These are phyloP conservation scores for Morella rubra DNA, from an alignment of 306 rosid species.

Conservation along the genomic window DNA sequence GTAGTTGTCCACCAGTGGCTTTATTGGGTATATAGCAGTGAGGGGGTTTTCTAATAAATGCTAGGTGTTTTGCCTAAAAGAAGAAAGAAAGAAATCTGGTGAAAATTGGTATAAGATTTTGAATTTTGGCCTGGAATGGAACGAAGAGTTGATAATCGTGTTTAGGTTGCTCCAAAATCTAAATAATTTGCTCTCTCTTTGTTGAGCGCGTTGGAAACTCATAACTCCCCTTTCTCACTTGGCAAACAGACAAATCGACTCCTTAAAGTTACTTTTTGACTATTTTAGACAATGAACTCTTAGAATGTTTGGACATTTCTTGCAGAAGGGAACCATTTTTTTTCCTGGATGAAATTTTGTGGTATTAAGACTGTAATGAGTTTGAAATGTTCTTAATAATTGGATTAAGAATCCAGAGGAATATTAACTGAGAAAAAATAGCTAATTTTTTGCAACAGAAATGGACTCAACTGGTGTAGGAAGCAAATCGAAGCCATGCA, in stretches of 20 bases:
- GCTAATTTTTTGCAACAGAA: slow-evolving; percentile 95
- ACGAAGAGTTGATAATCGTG: not conserved
- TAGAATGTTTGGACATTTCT: not conserved
- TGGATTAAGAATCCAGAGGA: slow-evolving; percentile 49
- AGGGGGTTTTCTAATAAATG: not conserved
- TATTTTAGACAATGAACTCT: not conserved
- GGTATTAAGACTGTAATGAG: slow-evolving; percentile 3
- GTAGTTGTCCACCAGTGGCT: not conserved
- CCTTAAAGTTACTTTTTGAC: too few relatives aligned
- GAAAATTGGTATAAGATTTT: not conserved
- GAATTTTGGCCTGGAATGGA: not conserved
- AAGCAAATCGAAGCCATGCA: slow-evolving; percentile 99
- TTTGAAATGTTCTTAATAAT: slow-evolving; percentile 19
- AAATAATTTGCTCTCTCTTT: not conserved
- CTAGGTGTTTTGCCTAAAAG: not conserved
- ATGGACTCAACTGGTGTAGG: slow-evolving; percentile 95
- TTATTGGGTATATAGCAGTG: not conserved
- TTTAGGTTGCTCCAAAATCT: not conserved
- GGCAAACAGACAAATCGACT: not conserved
- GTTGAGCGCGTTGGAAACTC: not conserved
- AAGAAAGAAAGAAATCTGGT: not conserved
- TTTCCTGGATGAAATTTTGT: not conserved
- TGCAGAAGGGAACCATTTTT: not conserved
- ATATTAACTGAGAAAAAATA: slow-evolving; percentile 66
- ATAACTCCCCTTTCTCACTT: not conserved